Conservation (phyloP, 352 stramenopile species). For the Blastocystis sp. region DNA sequence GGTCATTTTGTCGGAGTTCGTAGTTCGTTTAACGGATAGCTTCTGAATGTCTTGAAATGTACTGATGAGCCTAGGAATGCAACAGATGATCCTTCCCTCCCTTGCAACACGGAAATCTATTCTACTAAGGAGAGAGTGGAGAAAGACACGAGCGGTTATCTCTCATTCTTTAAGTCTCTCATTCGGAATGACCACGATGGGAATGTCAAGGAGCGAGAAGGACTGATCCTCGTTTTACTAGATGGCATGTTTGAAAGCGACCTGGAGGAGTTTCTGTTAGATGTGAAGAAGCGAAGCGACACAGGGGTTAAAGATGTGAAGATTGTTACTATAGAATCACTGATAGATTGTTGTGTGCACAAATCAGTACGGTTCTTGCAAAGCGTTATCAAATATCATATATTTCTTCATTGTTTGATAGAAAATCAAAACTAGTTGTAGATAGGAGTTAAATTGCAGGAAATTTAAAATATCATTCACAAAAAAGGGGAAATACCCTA, state of each 20-base stretch:
- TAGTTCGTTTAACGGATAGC: background rate
- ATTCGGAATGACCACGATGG: background rate
- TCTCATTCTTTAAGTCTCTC: constrained; percentile 55
- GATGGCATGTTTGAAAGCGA: background rate
- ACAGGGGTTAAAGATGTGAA: constrained; percentile 22
- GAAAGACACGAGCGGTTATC: background rate
- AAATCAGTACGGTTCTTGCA: background rate
- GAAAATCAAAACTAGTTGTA: no score
- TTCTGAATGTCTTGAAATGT: background rate
- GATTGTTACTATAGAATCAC: background rate
- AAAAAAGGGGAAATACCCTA: no score
- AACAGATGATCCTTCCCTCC: background rate
- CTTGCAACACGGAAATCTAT: background rate
- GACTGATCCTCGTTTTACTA: background rate
- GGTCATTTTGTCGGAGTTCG: background rate
- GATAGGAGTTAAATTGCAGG: no score
- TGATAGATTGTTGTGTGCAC: constrained; percentile 26
- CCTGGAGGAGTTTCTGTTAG: background rate
- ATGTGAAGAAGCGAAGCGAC: constrained; percentile 16
- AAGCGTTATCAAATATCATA: background rate
- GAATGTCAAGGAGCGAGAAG: background rate
- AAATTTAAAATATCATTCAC: no score
- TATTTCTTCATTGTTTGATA: background rate
- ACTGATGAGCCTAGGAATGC: background rate
- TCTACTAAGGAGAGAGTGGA: background rate